Base-by-base conservation (phyloP, 2,329 filamentous ascomycete genomes). In the Colletotrichum tamarilloi region DNA sequence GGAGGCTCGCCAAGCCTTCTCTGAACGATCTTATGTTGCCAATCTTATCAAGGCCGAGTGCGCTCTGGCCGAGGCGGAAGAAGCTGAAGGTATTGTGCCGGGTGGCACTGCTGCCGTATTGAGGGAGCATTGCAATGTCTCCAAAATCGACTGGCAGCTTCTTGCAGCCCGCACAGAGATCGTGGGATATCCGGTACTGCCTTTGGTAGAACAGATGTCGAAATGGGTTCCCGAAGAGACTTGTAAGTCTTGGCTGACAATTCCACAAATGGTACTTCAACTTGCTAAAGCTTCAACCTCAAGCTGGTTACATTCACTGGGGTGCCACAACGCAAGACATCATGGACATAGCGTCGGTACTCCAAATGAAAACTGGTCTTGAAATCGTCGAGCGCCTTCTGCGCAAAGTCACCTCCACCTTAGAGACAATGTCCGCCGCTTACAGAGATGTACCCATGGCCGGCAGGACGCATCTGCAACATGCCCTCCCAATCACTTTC, bases 241-340 rank as follows among this genome's bases (percentile, higher is more conserved):
- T 80, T 77, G 80, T 80, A 74, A 71, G 76, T 74, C 49, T 2
- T 8, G 19, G 6, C 24, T 55, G 14, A 4, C 14, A 9, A 3
- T 24, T 12, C 6, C 9, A 24, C 42, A 24, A 14, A 1, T 24
- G 11, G 7, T 11, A 24, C 5, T 12, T 3, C 16, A 7, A 22
- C 1, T 4, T 35, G 9, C 28, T 62, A 42, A 59, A 32, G 11
- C 1, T 11, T 6, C 6, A 19, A 2, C 32, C 26, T 3, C 24
- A 19, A 69, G 77, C 76, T 5, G 77, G 75, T 1, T 90, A 88
- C 75, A 84, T 90, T 12, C 88, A 90, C 76, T 90, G 88, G 88
- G 88, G 88, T 9, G 87, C 88, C 1, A 90, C 88, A 0, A 90
- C 88, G 0, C 88, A 90, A 74, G 88, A 90, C 75, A 89, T 90